Conservation (phyloP, 345 rosid species). For the Gossypium australe region DNA sequence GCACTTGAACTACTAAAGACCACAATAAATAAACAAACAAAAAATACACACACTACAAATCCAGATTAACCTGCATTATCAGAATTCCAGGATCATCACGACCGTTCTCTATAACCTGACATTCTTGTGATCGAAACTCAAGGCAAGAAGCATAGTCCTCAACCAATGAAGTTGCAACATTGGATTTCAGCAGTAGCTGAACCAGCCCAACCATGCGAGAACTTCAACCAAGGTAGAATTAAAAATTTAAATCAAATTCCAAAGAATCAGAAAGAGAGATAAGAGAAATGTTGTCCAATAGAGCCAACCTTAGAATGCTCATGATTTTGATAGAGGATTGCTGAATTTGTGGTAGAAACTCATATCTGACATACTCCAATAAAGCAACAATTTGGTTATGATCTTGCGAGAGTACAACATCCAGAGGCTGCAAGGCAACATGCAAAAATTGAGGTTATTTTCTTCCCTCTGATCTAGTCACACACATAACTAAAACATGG, state of each 20-base stretch:
- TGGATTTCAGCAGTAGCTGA: constrained; percentile 67
- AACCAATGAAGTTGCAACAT: constrained; percentile 59
- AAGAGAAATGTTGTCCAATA: constrained; percentile 3
- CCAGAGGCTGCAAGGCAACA: constrained; percentile 68
- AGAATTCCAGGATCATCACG: constrained; percentile 77
- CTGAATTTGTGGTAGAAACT: constrained; percentile 69
- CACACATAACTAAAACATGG: not conserved
- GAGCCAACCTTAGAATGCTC: constrained; percentile 68
- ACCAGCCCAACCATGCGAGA: constrained; percentile 91
- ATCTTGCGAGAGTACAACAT: constrained; percentile 87
- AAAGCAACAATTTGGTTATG: constrained; percentile 73
- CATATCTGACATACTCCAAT: constrained; percentile 94
- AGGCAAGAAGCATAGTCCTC: constrained; percentile 97
- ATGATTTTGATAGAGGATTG: constrained; percentile 76
- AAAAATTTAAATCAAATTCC: constrained; percentile 5
- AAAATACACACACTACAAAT: not conserved
- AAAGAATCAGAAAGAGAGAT: constrained; percentile 5
- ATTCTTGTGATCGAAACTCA: constrained; percentile 71
- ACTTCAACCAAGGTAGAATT: constrained; percentile 33
- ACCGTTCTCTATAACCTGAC: constrained; percentile 58
- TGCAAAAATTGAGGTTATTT: constrained; percentile 4
- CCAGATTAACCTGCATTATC: constrained; percentile 71
- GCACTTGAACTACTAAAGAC: not conserved
- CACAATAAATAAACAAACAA: not conserved
- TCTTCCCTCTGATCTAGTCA: not conserved